A percentile compares a stretch with the other conserved stretches of the same genome.
Evolutionary conservation across 2,329 filamentous ascomycete genomes (phyloP).

Genomic region (Cordyceps cateniannulata): DNA sequence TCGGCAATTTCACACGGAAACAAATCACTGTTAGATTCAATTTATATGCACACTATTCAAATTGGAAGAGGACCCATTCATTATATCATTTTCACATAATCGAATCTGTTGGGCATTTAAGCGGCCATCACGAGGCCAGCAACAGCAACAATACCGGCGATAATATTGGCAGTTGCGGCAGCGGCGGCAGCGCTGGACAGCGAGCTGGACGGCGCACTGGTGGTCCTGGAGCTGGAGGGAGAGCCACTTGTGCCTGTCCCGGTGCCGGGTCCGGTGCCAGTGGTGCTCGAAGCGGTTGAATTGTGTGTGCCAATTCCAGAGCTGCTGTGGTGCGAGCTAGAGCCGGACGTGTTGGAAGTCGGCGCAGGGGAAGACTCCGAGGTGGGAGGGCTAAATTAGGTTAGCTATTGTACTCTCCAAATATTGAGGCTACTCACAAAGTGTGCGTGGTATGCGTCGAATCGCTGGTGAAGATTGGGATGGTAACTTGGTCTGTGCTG

Average conservation of each 20-base stretch:
- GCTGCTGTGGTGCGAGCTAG: neutral
- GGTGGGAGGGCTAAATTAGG: neutral
- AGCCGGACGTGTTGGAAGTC: neutral
- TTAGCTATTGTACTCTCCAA: neutral
- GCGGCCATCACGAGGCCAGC: slow-evolving; percentile 4
- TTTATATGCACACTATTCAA: neutral
- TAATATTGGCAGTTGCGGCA: slow-evolving; percentile 1
- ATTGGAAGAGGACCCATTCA: neutral
- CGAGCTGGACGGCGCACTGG: neutral
- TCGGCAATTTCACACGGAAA: no score
- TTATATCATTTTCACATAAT: neutral
- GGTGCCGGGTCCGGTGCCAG: neutral
- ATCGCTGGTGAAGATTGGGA: neutral
- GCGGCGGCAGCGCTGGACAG: neutral
- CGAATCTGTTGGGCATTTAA: neutral
- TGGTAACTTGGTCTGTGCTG: neutral
- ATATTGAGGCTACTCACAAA: neutral
- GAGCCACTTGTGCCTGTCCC: neutral
- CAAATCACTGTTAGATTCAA: neutral
- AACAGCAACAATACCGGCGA: slow-evolving; percentile 8
- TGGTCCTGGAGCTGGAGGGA: neutral
- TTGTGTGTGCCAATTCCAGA: neutral
- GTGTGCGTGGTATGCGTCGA: neutral
- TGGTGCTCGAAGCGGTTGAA: neutral
- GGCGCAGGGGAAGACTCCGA: neutral